A percentile compares a stretch with the other conserved stretches of the same genome.
Conservation (phyloP, 1,284 basidiomycete genomes). For the Ganoderma boninense region DNA sequence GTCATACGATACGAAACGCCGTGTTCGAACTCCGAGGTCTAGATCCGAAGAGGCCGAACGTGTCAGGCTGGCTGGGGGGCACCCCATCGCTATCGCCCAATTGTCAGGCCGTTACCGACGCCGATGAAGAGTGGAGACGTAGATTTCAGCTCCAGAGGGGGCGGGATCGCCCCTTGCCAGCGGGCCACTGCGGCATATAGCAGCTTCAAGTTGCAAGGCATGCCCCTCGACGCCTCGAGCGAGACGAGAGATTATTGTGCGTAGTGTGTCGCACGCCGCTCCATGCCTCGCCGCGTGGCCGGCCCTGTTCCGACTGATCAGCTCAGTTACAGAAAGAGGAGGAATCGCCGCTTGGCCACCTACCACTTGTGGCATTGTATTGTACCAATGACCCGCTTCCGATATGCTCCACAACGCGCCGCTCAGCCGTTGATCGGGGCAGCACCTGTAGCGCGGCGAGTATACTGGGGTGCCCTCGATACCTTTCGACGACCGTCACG, state of each 20-base stretch:
- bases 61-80: neutral
- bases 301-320: neutral
- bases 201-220: neutral
- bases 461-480: no score
- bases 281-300: neutral
- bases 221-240: neutral
- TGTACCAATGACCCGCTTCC: no score
- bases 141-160: neutral
- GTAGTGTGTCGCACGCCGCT: neutral
- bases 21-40: neutral
- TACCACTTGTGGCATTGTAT: no score
- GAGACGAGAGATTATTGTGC: neutral
- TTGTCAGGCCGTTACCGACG: neutral
- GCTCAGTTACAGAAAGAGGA: no score
- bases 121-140: neutral
- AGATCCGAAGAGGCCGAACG: neutral
- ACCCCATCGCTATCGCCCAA: neutral
- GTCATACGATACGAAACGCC: constrained; percentile 1
- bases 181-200: neutral
- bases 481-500: no score
- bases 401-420: no score
- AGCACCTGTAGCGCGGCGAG: no score
- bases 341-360: no score
- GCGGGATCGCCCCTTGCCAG: neutral
- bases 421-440: no score